Evolutionary conservation across 2,329 filamentous ascomycete species (phyloP).

Genomic region (Cercospora sp.): DNA sequence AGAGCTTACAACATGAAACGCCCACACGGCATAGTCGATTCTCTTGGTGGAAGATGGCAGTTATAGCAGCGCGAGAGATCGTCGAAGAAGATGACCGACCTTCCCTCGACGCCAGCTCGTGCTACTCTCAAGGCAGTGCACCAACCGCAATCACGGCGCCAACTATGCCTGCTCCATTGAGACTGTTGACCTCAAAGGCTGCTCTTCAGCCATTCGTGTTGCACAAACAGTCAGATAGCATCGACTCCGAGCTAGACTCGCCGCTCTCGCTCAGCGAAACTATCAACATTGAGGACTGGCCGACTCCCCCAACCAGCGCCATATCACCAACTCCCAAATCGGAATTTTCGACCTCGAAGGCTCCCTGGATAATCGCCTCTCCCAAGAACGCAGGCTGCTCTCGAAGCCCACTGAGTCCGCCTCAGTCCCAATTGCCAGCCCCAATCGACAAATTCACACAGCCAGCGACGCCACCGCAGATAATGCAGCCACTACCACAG

Average conservation of each 20-base stretch:
- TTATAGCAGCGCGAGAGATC: not conserved
- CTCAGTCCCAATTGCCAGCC: not conserved
- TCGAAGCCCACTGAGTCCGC: not conserved
- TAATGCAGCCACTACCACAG: not conserved
- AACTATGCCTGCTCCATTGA: not conserved
- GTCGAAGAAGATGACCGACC: not conserved
- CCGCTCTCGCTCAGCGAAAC: not conserved
- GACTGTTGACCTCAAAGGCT: not conserved
- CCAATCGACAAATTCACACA: not conserved
- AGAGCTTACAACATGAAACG: not conserved
- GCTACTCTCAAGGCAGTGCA: not conserved
- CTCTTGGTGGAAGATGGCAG: constrained; percentile 2
- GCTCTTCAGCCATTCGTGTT: not conserved
- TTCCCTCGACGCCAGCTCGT: constrained; percentile 9
- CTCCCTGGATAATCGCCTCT: not conserved
- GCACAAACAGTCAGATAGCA: constrained; percentile 2
- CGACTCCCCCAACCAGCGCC: constrained; percentile 10
- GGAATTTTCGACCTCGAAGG: not conserved
- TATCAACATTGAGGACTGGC: constrained; percentile 8
- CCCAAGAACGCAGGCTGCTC: not conserved
- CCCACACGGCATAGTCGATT: constrained; percentile 6
- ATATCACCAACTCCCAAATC: not conserved
- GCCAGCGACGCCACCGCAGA: not conserved
- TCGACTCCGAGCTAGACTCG: constrained; percentile 1
- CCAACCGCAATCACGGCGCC: not conserved